Base-by-base conservation (phyloP, 2,329 filamentous ascomycete genomes). In the Fusarium odoratissimum region DNA sequence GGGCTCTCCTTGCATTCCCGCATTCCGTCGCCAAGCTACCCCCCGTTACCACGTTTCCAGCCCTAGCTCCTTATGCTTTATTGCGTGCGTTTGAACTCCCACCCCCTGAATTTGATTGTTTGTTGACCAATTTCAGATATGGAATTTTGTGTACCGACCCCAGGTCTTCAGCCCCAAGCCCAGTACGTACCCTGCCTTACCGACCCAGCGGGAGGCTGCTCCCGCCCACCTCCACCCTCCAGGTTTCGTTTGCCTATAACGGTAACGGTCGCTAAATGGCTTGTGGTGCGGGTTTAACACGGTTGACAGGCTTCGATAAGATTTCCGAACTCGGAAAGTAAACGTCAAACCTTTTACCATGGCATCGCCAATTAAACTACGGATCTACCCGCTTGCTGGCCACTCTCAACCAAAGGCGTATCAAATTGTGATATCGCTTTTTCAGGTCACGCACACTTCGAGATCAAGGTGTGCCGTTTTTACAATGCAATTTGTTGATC, bases 1-100 rank as follows among this genome's bases (percentile, higher is more conserved):
- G 45, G 35, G 65, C 66, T 70, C 70, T 73, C 70, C 70, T 69
- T 73, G 70, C 70, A 73, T 73, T 73, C 71, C 70, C 67, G 71
- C 70, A 71, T 73, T 69, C 66, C 66, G 52, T 45, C 59, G 70
- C 70, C 70, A 71, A 73, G 70, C 28, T 70, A 51, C 38, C 41
- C 58, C 68, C 70, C 67, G 70, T 73, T 38, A 73, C 71, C 71
- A 73, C 71, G 71, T 73, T 73, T 73, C 71, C 66, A 73, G 67
- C 71, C 71, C 71, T 71, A 67, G 69, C 55, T 57, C 33, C 52
- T 48, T 60, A 28, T 54, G 49, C 33, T 58, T 55, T 67, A 67
- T 67, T 60, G 66, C 61, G 42, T 64, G 66, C 70, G 66, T 73
- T 45, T 41, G 57, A 28, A 41, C 63, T 40, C 31, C 51, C 60